Evolutionary conservation across 768 basidiomycete genomes (phyloP).

Genomic region (Podaxis sp.): DNA sequence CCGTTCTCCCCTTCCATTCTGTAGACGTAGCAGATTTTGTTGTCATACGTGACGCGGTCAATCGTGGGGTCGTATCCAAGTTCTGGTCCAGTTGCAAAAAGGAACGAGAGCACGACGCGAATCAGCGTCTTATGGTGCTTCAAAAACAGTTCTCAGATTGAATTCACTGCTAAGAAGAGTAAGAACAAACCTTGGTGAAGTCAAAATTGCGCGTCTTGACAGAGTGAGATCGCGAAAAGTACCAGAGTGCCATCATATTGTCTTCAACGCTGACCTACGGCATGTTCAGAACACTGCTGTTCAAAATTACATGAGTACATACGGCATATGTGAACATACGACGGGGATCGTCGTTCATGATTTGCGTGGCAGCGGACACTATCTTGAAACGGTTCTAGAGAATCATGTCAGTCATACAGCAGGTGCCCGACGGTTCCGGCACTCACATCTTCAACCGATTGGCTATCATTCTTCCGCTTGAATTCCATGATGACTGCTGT

Average conservation of each 20-base stretch:
- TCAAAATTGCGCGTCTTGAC: not conserved
- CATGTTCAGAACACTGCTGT: not conserved
- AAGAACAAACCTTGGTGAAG: not conserved
- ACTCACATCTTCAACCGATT: not conserved
- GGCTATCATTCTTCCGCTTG: not conserved
- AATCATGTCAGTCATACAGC: not conserved
- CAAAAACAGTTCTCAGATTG: not conserved
- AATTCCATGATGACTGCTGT: not conserved
- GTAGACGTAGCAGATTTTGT: not conserved
- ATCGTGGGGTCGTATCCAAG: constrained; percentile 13
- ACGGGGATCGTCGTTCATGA: not conserved
- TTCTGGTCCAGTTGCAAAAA: not conserved
- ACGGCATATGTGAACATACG: not conserved
- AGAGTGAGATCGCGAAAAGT: constrained; percentile 12
- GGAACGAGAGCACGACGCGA: constrained; percentile 2
- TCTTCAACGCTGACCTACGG: constrained; percentile 4
- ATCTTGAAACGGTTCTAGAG: not conserved
- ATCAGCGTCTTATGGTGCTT: constrained; percentile 10
- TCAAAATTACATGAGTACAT: not conserved
- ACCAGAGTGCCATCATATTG: constrained; percentile 1
- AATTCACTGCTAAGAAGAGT: not conserved
- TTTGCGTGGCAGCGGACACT: not conserved
- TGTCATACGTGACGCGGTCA: not conserved
- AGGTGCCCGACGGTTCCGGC: no score
- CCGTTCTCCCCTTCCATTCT: not conserved